Conservation (phyloP, 2,329 filamentous ascomycete genomes). For the Sarocladiaceae sp. region DNA sequence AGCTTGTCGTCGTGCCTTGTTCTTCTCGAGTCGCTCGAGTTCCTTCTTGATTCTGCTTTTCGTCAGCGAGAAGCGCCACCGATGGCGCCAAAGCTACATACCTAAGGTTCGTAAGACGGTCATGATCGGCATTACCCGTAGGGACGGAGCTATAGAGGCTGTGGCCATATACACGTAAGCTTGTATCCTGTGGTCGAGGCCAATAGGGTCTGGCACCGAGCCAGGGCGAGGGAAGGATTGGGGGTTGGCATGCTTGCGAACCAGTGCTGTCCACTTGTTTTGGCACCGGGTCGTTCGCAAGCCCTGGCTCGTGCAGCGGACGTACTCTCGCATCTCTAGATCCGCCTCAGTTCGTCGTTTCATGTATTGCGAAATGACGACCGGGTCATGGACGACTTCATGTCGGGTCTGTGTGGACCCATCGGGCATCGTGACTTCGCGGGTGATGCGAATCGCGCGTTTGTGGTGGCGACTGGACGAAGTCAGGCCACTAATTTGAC, state of each 20-base stretch:
- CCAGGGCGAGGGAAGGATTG: conserved; percentile 17
- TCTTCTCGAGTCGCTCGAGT: conserved; percentile 77
- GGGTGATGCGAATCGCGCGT: conserved; percentile 67
- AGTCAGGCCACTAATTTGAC: conserved; percentile 66
- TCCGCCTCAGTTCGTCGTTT: conserved; percentile 68
- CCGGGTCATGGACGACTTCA: conserved; percentile 68
- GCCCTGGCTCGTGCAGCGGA: conserved; percentile 16
- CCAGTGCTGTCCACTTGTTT: background rate
- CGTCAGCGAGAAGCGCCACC: conserved; percentile 11
- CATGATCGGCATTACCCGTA: conserved; percentile 44
- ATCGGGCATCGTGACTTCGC: conserved; percentile 43
- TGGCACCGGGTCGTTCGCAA: background rate
- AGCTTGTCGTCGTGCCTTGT: conserved; percentile 82
- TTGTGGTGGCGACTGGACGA: conserved; percentile 59
- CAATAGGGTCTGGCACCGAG: conserved; percentile 23
- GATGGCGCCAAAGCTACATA: conserved; percentile 17
- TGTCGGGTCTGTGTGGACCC: conserved; percentile 55
- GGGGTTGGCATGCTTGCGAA: background rate
- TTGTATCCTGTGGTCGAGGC: conserved; percentile 26
- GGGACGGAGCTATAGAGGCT: conserved; percentile 45
- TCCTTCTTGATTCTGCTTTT: conserved; percentile 48
- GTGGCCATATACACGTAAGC: conserved; percentile 33
- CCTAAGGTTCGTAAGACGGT: conserved; percentile 40
- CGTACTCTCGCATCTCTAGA: conserved; percentile 67
- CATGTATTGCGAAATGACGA: conserved; percentile 84